Evolutionary conservation across 78 protist genomes (phyloP).

Genomic region (Speleostelium caveatum): DNA sequence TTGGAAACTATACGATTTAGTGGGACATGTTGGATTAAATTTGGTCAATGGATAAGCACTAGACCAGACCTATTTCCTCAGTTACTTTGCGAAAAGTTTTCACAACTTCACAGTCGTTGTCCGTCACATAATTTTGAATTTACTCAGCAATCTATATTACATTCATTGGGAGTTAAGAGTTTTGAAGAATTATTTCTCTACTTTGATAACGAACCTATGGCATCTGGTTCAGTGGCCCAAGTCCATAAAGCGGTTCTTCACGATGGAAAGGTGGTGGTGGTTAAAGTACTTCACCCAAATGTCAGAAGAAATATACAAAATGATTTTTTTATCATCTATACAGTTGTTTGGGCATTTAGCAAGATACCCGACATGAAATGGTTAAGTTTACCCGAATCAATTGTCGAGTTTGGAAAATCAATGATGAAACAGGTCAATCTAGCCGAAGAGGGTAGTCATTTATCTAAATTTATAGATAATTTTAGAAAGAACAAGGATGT

Average conservation of each 20-base stretch:
- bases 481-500: constrained; percentile 35
- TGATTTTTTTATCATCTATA: constrained; percentile 48
- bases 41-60: constrained; percentile 82
- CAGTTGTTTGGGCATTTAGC: constrained; percentile 46
- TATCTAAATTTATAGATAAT: constrained; percentile 28
- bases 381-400: constrained; percentile 49
- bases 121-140: constrained; percentile 54
- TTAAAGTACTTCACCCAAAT: constrained; percentile 81
- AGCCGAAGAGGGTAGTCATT: constrained; percentile 41
- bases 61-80: constrained; percentile 81
- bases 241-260: constrained; percentile 62
- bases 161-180: neutral
- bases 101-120: constrained; percentile 61
- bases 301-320: constrained; percentile 23
- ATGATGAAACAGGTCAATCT: constrained; percentile 68
- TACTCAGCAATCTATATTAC: constrained; percentile 14
- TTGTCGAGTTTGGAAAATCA: constrained; percentile 67
- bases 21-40: constrained; percentile 83
- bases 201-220: constrained; percentile 73
- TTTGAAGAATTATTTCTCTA: constrained; percentile 42
- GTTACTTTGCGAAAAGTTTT: constrained; percentile 30
- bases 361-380: constrained; percentile 70
- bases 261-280: constrained; percentile 66
- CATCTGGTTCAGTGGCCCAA: constrained; percentile 82
- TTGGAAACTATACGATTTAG: constrained; percentile 35